phyloP scores from a whole-genome alignment of 768 basidiomycete species.

The Cubamyces lactineus region DNA sequence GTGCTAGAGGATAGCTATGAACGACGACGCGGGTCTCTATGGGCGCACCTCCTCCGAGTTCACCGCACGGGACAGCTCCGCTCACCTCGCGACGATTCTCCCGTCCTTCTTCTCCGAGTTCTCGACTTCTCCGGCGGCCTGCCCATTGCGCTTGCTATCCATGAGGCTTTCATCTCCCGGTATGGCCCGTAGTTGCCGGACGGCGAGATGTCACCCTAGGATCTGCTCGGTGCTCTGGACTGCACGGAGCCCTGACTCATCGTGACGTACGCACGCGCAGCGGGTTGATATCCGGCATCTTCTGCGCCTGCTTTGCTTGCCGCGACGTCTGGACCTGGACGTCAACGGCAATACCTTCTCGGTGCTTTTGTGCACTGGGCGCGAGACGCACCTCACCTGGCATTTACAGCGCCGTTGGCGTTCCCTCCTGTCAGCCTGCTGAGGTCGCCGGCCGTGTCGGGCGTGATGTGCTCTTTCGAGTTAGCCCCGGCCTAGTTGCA shows the following conservation, averaged over 20 bases:
- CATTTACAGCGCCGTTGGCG: background rate
- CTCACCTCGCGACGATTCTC: background rate
- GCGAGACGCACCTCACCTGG: background rate
- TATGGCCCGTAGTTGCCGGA: slow-evolving; percentile 1
- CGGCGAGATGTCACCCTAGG: slow-evolving; percentile 1
- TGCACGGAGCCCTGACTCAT: background rate
- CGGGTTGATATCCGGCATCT: slow-evolving; percentile 1
- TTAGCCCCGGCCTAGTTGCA: slow-evolving; percentile 2
- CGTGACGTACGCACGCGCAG: slow-evolving; percentile 6
- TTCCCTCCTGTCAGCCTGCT: background rate
- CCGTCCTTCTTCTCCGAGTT: slow-evolving; percentile 4
- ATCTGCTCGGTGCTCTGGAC: background rate
- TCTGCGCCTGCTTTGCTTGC: slow-evolving; percentile 3
- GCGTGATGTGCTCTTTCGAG: slow-evolving; percentile 2
- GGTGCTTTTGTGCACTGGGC: background rate
- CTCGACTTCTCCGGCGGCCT: slow-evolving; percentile 13
- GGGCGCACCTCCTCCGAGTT: slow-evolving; percentile 6
- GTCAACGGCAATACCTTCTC: background rate
- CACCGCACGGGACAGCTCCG: background rate
- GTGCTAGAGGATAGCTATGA: background rate
- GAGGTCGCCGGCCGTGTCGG: background rate
- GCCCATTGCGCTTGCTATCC: slow-evolving; percentile 6
- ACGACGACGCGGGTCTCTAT: slow-evolving; percentile 2
- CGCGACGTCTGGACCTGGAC: background rate
- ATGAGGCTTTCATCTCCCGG: slow-evolving; percentile 13